Percentiles rank a stretch among this genome's conserved stretches.
Conservation (phyloP, 2,329 filamentous ascomycete genomes). For the Macrophomina pseudophaseolina region DNA sequence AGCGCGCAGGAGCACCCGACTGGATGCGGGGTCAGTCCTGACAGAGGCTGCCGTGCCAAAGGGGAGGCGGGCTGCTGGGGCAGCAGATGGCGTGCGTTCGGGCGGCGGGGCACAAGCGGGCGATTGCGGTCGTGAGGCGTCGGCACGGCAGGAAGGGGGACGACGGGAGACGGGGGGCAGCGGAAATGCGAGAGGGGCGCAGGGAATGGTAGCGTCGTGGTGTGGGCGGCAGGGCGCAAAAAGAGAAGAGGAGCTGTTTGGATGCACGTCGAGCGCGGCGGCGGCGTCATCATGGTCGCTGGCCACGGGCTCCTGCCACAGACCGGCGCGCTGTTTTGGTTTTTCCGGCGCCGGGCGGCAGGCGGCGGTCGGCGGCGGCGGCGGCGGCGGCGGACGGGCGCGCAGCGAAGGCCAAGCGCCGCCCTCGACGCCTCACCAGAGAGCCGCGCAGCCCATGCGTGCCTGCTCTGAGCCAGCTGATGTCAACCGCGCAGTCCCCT, state of each 20-base stretch:
- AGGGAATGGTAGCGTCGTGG: not conserved
- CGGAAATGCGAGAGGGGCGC: not conserved
- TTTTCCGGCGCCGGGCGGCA: constrained; percentile 8
- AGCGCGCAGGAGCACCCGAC: not conserved
- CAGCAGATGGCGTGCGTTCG: not conserved
- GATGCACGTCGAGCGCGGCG: not conserved
- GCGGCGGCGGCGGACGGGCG: constrained; percentile 1
- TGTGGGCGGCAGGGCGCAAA: not conserved
- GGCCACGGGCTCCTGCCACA: not conserved
- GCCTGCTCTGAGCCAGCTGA: constrained; percentile 2
- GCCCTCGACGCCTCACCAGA: constrained; percentile 20
- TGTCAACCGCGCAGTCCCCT: constrained; percentile 4
- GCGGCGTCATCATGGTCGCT: not conserved
- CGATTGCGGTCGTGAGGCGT: not conserved
- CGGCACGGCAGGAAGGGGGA: not conserved
- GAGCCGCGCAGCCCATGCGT: constrained; percentile 21
- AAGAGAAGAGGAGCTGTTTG: not conserved
- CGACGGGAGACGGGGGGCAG: not conserved
- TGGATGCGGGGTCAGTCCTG: not conserved
- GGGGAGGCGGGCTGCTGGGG: not conserved
- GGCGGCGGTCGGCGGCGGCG: too few relatives aligned
- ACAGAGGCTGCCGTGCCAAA: not conserved
- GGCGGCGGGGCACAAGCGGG: not conserved
- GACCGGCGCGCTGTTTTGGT: not conserved
- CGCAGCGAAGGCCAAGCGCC: not conserved